Evolutionary conservation across 2,329 filamentous ascomycete genomes (phyloP), one percentile per base, ranked within the genome.

Genomic region (Fusarium mexicanum): DNA sequence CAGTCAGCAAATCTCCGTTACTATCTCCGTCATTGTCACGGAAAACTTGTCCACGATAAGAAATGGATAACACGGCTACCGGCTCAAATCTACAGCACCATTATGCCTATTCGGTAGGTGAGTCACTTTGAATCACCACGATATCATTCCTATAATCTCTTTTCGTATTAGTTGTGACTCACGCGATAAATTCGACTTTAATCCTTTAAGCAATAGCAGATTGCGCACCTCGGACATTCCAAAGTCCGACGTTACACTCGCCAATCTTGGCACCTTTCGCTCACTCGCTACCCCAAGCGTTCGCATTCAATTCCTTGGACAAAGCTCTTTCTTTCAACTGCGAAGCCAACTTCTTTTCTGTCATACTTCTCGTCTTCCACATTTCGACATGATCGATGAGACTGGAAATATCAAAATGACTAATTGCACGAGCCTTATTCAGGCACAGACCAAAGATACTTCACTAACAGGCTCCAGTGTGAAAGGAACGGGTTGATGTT

Each of bases 221-320:
- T 16, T 51, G 24, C 67, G 59, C 40, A 70, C 37, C 26, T 70
- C 67, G 66, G 67, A 38, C 46, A 53, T 29, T 40, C 13, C n/a
- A 40, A 60, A 47, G 51, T 41, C 67, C 67, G 66, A 48, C 20
- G 29, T 33, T 33, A 29, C 24, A 26, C 10, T 14, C n/a, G 26
- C 17, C 22, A 31, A 46, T 22, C 57, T 62, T 50, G 29, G 57
- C 53, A 9, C 31, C 44, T 40, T 46, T 26, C 20, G 17, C 12
- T 26, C 37, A 26, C n/a, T 29, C n/a, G 7, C 14, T 20, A n/a
- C 12, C 16, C 22, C 6, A 13, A 16, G 6, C 31, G 1, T 44
- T 38, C 61, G 16, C 12, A 18, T 14, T 53, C 35, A 5, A 57
- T n/a, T 53, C 24, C 33, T 8, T 24, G 10, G 18, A 22, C 22